Conservation (phyloP, 2,329 filamentous ascomycete species). For the Diaporthe citrichinensis region DNA sequence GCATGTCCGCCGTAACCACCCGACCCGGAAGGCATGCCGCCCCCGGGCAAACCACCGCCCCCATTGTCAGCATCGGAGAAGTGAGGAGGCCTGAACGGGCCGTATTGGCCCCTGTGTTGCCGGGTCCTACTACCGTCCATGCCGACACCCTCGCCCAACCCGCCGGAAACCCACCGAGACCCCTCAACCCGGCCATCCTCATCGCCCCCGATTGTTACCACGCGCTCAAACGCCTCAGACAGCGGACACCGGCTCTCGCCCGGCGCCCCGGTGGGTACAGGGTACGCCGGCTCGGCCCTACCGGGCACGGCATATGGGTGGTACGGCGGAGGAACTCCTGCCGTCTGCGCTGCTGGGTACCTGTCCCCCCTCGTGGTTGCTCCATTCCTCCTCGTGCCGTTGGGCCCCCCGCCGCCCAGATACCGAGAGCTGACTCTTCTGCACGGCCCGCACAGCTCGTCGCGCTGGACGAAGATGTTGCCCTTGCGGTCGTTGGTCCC, state of each 20-base stretch:
- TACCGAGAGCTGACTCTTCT: neutral
- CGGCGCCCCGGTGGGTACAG: neutral
- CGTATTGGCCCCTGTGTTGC: neutral
- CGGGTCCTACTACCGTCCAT: too few species aligned
- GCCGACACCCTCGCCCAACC: neutral
- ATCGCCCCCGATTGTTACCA: neutral
- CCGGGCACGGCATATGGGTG: neutral
- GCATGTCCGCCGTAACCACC: neutral
- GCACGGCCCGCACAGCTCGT: slow-evolving; percentile 11
- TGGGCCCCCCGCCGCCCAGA: neutral
- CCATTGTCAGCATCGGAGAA: neutral
- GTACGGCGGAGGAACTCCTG: neutral
- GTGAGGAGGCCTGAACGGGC: neutral
- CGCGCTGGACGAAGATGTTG: neutral
- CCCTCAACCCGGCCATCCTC: neutral
- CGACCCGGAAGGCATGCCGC: neutral
- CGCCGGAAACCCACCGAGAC: too few species aligned
- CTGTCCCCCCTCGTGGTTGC: neutral
- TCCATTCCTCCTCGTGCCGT: neutral
- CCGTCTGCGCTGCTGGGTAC: neutral
- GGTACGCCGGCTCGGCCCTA: neutral
- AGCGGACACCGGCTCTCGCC: neutral
- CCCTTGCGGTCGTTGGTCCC: neutral
- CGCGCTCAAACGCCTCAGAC: slow-evolving; percentile 23
- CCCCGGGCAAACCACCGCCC: neutral